These are phyloP conservation scores for Gnetum montanum DNA, from an alignment of 75 land plant species.

Conservation along the genomic window DNA sequence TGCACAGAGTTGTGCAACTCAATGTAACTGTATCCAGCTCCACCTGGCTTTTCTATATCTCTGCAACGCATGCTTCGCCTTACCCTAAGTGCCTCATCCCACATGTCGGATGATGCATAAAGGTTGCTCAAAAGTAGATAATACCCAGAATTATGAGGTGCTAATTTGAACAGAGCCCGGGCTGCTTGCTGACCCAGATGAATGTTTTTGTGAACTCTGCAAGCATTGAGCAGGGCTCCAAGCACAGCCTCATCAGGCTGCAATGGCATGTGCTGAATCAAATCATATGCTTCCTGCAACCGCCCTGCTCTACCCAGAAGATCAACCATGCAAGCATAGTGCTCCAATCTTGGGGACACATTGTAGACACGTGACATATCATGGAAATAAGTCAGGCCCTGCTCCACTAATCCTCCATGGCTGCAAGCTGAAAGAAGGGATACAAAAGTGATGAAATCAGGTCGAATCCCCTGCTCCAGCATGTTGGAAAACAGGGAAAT, in stretches of 20 bases:
- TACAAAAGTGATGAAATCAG: conserved; percentile 52
- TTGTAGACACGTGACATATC: conserved; percentile 36
- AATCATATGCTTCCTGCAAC: conserved; percentile 34
- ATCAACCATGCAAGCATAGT: conserved; percentile 66
- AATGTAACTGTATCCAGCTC: conserved; percentile 58
- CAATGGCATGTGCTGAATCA: conserved; percentile 42
- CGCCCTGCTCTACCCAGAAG: conserved; percentile 45
- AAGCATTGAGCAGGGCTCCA: conserved; percentile 61
- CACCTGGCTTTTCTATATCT: conserved; percentile 36
- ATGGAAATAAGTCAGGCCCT: conserved; percentile 32
- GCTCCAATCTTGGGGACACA: conserved; percentile 40
- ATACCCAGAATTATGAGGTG: conserved; percentile 44
- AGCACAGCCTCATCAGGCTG: conserved; percentile 39
- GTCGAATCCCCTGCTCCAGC: conserved; percentile 29
- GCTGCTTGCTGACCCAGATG: conserved; percentile 46
- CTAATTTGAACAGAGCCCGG: conserved; percentile 30
- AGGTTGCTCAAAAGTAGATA: conserved; percentile 51
- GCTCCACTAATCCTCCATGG: conserved; percentile 43
- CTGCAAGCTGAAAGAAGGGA: conserved; percentile 68
- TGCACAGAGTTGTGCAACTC: conserved; percentile 37
- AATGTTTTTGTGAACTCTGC: conserved; percentile 39
- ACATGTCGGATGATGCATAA: conserved; percentile 35
- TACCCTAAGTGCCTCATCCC: conserved; percentile 36
- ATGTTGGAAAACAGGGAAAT: conserved; percentile 45
- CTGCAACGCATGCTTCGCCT: conserved; percentile 36